Conservation (phyloP, 495 filamentous ascomycete genomes). For the Pseudomonodictys pantanalensis region DNA sequence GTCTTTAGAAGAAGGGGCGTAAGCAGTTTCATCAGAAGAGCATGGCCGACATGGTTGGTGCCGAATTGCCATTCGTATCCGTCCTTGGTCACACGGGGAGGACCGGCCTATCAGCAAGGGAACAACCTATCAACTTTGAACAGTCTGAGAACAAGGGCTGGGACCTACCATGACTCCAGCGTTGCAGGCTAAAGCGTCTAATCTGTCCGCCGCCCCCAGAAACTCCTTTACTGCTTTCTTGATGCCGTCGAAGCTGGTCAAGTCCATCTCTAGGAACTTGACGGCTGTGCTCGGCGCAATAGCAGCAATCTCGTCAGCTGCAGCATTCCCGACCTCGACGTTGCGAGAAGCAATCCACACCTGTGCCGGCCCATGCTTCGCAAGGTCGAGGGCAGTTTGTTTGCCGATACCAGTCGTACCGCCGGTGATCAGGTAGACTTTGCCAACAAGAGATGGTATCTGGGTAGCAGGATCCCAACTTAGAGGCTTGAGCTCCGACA, state of each 20-base stretch:
- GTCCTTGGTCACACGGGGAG: constrained; percentile 11
- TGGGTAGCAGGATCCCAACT: constrained; percentile 34
- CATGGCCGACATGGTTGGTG: constrained; percentile 29
- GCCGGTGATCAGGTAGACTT: constrained; percentile 42
- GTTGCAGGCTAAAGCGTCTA: constrained; percentile 20
- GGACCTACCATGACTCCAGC: constrained; percentile 8
- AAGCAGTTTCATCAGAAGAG: constrained; percentile 13
- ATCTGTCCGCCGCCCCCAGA: constrained; percentile 27
- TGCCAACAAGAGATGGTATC: constrained; percentile 37
- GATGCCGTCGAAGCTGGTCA: constrained; percentile 46
- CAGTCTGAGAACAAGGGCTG: too few relatives aligned
- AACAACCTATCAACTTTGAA: too few relatives aligned
- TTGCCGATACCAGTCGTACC: constrained; percentile 50
- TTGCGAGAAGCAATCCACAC: constrained; percentile 55
- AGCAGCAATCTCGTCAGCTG: constrained; percentile 45
- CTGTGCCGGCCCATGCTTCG: constrained; percentile 48
- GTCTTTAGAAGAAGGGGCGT: constrained; percentile 3
- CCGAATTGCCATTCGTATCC: constrained; percentile 58
- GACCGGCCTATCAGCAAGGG: too few relatives aligned
- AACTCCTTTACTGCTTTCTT: constrained; percentile 46
- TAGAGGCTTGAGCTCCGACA: too few relatives aligned
- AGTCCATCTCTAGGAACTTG: constrained; percentile 45
- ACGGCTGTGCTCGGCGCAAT: constrained; percentile 40
- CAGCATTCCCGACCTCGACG: constrained; percentile 38
- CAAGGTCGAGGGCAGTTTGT: constrained; percentile 51